Percentiles rank a stretch among this genome's conserved stretches.
phyloP scores from a whole-genome alignment of 139 green algal genomes.

The Volvox reticuliferus region DNA sequence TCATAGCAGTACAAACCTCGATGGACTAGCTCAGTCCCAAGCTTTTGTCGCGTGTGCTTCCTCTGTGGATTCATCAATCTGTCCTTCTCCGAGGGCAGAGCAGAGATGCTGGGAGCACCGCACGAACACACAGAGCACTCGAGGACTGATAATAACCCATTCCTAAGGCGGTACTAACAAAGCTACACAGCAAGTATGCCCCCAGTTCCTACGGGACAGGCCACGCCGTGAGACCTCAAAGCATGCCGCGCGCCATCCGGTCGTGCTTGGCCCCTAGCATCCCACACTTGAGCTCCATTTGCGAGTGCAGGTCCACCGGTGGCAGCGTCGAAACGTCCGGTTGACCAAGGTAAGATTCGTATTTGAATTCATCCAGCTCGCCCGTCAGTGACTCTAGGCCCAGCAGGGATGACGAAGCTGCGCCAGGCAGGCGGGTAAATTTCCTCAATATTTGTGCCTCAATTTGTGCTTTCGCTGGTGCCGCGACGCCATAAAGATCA shows the following conservation, averaged over 20 bases:
- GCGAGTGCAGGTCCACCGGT: constrained; percentile 73
- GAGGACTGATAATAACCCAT: too few relatives aligned
- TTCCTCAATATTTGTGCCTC: constrained; percentile 84
- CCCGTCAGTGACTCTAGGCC: constrained; percentile 83
- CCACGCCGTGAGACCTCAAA: background rate
- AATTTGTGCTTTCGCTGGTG: constrained; percentile 81
- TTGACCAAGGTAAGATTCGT: constrained; percentile 80
- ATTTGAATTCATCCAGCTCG: constrained; percentile 84
- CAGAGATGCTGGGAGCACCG: too few relatives aligned
- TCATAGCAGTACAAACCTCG: too few relatives aligned
- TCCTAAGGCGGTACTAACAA: too few relatives aligned
- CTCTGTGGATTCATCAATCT: too few relatives aligned
- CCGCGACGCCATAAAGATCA: constrained; percentile 81
- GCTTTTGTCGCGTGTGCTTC: too few relatives aligned
- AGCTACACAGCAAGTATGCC: too few relatives aligned
- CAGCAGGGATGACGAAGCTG: constrained; percentile 77
- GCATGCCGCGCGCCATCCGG: constrained; percentile 23
- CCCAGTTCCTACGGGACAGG: too few relatives aligned
- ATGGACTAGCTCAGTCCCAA: too few relatives aligned
- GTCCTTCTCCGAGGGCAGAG: too few relatives aligned
- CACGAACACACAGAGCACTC: too few relatives aligned
- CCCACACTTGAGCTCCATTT: constrained; percentile 77
- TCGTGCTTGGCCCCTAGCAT: background rate
- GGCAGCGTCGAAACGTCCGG: constrained; percentile 58
- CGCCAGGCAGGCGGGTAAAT: constrained; percentile 72